These are phyloP conservation scores for Chimonanthus praecox DNA, from an alignment of 164 flowering plant genomes.

Conservation along the genomic window DNA sequence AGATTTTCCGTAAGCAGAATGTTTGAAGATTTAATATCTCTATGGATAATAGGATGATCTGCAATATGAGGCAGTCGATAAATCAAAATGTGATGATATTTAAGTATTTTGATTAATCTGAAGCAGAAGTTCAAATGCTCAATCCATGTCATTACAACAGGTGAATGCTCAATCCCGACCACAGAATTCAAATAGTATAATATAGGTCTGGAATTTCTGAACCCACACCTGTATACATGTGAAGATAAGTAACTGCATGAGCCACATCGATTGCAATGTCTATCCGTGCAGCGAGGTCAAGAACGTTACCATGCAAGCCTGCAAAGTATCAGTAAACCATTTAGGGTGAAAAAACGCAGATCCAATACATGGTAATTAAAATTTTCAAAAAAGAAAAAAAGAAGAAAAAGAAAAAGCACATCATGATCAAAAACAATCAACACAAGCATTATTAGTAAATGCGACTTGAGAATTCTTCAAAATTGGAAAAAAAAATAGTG, in stretches of 20 bases:
- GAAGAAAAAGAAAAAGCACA: too few relatives aligned
- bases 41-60: conserved; percentile 94
- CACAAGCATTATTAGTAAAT: too few relatives aligned
- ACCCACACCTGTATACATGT: conserved; percentile 79
- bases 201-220: background rate
- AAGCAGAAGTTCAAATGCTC: background rate
- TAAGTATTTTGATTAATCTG: background rate
- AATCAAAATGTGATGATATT: too few relatives aligned
- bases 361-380: too few relatives aligned
- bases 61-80: conserved; percentile 18
- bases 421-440: too few relatives aligned
- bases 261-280: conserved; percentile 94
- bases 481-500: too few relatives aligned
- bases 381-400: too few relatives aligned
- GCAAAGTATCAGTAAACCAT: conserved; percentile 14
- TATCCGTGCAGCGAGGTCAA: conserved; percentile 71
- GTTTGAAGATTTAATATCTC: conserved; percentile 97
- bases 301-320: conserved; percentile 59
- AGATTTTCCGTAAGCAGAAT: conserved; percentile 79
- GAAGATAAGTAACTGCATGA: conserved; percentile 95
- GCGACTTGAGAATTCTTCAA: too few relatives aligned
- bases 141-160: too few relatives aligned
- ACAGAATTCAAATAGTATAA: background rate
- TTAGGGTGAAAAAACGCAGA: too few relatives aligned
- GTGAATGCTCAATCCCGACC: background rate